Conservation (phyloP, 306 rosid species). For the Inga leiocalycina region DNA sequence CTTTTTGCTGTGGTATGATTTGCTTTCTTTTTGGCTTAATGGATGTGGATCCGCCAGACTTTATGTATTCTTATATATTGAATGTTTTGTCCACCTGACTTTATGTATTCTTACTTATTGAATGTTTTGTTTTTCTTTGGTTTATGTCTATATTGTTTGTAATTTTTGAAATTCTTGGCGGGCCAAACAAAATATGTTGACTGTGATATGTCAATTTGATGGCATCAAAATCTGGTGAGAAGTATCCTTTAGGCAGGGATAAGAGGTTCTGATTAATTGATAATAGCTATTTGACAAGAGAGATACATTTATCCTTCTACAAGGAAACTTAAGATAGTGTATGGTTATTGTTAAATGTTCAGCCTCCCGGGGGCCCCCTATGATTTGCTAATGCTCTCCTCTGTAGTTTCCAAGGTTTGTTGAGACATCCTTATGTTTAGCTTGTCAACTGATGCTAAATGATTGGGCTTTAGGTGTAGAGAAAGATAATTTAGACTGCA, state of each 20-base stretch:
- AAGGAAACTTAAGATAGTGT: neutral
- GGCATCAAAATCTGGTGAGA: neutral
- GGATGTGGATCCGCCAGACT: neutral
- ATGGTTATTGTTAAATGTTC: neutral
- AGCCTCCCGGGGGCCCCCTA: neutral
- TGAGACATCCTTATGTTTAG: neutral
- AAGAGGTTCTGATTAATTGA: neutral
- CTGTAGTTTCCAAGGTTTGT: constrained; percentile 7
- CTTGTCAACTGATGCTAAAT: neutral
- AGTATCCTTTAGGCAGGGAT: neutral
- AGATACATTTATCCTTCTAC: constrained; percentile 11
- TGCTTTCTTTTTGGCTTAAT: constrained; percentile 7
- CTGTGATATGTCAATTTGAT: neutral
- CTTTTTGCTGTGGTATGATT: constrained; percentile 5
- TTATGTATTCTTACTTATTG: neutral
- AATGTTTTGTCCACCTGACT: neutral
- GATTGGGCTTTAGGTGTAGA: neutral
- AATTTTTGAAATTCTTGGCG: neutral
- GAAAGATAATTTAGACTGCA: neutral
- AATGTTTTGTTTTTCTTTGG: constrained; percentile 3
- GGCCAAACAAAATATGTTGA: neutral
- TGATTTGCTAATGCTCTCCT: constrained; percentile 18
- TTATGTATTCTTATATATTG: neutral
- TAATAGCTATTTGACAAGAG: constrained; percentile 4
- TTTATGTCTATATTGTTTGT: neutral